Evolutionary conservation across 495 filamentous ascomycete genomes (phyloP), one percentile per base, ranked within the genome.

Genomic region (Umbilicaria muhlenbergii): DNA sequence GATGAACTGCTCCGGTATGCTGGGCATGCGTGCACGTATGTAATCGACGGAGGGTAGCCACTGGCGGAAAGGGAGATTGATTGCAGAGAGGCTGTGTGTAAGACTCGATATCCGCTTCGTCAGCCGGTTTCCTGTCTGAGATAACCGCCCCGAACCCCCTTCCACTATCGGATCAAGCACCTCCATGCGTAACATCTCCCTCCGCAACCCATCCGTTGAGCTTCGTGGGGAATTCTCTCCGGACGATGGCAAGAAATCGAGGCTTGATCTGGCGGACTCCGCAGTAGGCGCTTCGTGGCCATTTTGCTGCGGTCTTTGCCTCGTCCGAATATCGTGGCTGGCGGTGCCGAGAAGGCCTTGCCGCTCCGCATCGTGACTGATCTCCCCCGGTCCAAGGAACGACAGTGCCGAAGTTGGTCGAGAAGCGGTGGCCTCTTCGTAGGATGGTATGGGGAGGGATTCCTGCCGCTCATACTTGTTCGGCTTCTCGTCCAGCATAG

Each of bases 101-200:
- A 78, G 51, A 41, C 54, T 66, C 32, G 63, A 68, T 41, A 80
- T 63, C 3, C 63, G 69, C 51, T 78, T 78, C 21, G 73, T 74
- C 38, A 77, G 57, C 41, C 58, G 68, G 40, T 58, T 60, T 31
- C 66, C 51, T 46, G 75, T 57, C 28, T 55, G 56, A 21, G 62
- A 51, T 35, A 62, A 58, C 32, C 49, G 51, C 31, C 21, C 54
- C 52, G 37, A 53, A 32, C 49, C 55, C 51, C 48, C 67, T 40
- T 45, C 60, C 41, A 57, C 65, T 42, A 68, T 71, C 3, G 78
- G 77, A 53, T 94, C 89, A 48, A 86, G 67, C 6, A 93, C 74
- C 53, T 94, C 89, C 74, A 98, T 76, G 69, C 94, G 81, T 50
- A 86, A 75, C 61, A 96, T 80, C 63, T 87, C 83, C 51, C 77